Evolutionary conservation across 2,329 filamentous ascomycete species (phyloP), one percentile per base, ranked within the genome.

Genomic region (Polytolypa hystricis): DNA sequence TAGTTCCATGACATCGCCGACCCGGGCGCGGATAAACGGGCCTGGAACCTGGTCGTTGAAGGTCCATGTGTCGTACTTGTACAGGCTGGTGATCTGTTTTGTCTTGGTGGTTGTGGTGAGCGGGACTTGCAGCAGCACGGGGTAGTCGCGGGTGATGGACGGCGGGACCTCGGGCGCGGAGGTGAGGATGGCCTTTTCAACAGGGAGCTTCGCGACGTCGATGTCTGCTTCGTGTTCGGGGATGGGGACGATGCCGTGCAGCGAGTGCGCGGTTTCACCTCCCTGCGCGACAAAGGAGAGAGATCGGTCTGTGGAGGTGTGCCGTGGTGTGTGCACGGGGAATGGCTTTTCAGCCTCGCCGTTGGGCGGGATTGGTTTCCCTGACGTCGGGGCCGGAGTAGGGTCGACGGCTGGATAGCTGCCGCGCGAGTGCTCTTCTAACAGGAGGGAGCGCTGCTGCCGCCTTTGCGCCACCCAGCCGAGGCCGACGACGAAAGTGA

Each of bases 1-100:
- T 9, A 60, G 32, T 33, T 58, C 53, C 3, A 60, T 39, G 0
- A 58, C 48, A 26, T 57, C 55, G 11, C 56, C 56, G 4, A 51
- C 54, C 5, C 56, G 48, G 2, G 56, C 56, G 4, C 56, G 54
- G 31, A 59, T 58, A 31, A 60, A 59, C 11, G 56, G 56, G 0
- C 52, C 56, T 0, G 56, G 56, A 1, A 54, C 50, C 3, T 44
- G 49, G 37, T 46, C 50, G 41, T 59, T 59, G 40, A 59, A 59
- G 1, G 50, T 57, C 54, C 56, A 59, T 30, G 50, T 42, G 16
- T 60, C 55, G 43, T 59, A 59, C 35, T 59, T 60, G 47, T 53
- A 50, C 21, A 47, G 41, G 40, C 47, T 57, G 2, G 55, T 57
- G 15, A 59, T 43, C 35, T 58, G 54, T 5, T 42, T 33, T 8